Conservation (phyloP, 108 stramenopile species). For the Fragilariopsis cylindrus region DNA sequence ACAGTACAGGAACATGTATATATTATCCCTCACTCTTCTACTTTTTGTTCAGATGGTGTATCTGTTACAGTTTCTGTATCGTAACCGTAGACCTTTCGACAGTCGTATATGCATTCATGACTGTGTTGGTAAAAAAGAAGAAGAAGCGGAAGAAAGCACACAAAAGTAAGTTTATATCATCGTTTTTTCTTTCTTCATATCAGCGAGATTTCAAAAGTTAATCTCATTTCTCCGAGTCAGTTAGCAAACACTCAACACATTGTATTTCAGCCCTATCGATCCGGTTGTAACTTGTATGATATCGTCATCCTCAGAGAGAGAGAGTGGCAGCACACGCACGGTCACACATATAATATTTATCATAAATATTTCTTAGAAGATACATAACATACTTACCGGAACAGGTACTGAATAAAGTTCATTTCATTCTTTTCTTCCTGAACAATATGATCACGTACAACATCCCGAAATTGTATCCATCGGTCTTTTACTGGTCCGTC, state of each 20-base stretch:
- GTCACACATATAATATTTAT: background rate
- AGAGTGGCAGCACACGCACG: too few species aligned
- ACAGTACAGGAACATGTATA: too few species aligned
- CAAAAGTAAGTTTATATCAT: too few species aligned
- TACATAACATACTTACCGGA: slow-evolving; percentile 50
- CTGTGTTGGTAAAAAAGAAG: background rate
- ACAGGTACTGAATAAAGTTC: slow-evolving; percentile 84
- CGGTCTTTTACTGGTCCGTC: slow-evolving; percentile 40
- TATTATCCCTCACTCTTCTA: background rate
- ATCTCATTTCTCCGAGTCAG: too few species aligned
- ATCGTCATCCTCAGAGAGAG: too few species aligned
- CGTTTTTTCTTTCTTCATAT: too few species aligned
- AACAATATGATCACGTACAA: slow-evolving; percentile 74
- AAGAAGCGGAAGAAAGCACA: background rate
- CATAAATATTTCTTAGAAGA: background rate
- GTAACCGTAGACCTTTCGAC: slow-evolving; percentile 6
- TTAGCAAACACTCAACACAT: background rate
- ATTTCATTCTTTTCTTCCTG: slow-evolving; percentile 73
- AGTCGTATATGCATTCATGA: slow-evolving; percentile 9
- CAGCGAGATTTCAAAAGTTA: too few species aligned
- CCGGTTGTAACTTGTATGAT: background rate
- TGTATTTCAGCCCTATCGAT: background rate
- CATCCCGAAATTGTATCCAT: slow-evolving; percentile 78
- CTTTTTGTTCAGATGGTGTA: background rate
- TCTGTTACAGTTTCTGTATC: background rate